phyloP scores from a whole-genome alignment of 495 filamentous ascomycete genomes.

The Hapsidospora chrysogenum region DNA sequence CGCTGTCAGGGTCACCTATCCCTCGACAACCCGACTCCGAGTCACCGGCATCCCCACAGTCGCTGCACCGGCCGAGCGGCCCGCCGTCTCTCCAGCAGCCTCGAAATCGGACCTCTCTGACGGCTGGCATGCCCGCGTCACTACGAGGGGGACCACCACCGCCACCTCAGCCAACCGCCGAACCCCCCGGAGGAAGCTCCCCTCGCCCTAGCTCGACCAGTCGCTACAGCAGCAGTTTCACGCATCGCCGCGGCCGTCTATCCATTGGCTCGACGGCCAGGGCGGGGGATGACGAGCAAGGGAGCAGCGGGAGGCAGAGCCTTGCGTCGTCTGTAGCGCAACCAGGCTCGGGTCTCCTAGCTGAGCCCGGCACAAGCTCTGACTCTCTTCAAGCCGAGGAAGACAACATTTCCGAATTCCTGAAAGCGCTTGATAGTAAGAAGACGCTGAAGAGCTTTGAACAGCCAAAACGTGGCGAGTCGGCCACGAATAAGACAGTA shows the following conservation, averaged over 20 bases:
- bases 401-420: constrained; percentile 81
- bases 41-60: constrained; percentile 42
- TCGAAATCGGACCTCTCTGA: constrained; percentile 48
- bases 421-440: constrained; percentile 68
- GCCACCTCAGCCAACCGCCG: constrained; percentile 34
- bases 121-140: constrained; percentile 46
- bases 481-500: constrained; percentile 42
- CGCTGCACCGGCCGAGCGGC: constrained; percentile 29
- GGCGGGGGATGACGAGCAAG: constrained; percentile 60
- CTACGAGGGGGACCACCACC: constrained; percentile 26
- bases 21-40: constrained; percentile 19
- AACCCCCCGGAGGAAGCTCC: constrained; percentile 42
- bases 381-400: constrained; percentile 74
- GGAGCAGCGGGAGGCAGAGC: constrained; percentile 76
- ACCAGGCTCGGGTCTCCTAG: constrained; percentile 68
- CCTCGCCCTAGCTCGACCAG: constrained; percentile 65
- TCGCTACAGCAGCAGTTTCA: constrained; percentile 55
- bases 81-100: constrained; percentile 42
- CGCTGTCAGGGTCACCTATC: constrained; percentile 75
- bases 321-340: constrained; percentile 66
- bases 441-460: constrained; percentile 64
- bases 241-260: constrained; percentile 55
- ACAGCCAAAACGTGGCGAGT: constrained; percentile 35
- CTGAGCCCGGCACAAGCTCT: constrained; percentile 57
- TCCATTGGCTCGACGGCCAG: constrained; percentile 57